phyloP scores from a whole-genome alignment of 176 grass and related monocot genomes.

The Paspalum vaginatum region DNA sequence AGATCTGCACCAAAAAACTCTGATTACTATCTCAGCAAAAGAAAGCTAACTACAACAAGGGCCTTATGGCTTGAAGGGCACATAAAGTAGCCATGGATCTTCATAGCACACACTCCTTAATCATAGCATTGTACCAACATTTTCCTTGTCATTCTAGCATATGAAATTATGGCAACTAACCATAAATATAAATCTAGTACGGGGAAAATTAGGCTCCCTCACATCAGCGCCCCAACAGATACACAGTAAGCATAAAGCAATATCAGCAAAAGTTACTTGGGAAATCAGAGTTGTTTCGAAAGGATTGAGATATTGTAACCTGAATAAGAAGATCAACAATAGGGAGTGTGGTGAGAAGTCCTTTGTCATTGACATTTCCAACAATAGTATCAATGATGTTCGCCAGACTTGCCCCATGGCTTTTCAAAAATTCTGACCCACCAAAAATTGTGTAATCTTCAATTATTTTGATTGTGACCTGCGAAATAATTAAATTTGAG shows the following conservation, averaged over 20 bases:
- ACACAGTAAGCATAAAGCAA: constrained; percentile 32
- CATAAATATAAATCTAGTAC: constrained; percentile 1
- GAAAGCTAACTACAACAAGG: not conserved
- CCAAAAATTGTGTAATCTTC: constrained; percentile 94
- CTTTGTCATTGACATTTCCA: constrained; percentile 95
- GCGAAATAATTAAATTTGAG: constrained; percentile 26
- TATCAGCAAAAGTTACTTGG: constrained; percentile 15
- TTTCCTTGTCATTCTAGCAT: constrained; percentile 7
- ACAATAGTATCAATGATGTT: constrained; percentile 82
- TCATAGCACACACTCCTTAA: constrained; percentile 21
- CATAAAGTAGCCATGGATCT: constrained; percentile 28
- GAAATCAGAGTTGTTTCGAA: constrained; percentile 21
- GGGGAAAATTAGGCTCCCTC: constrained; percentile 1
- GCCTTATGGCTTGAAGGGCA: constrained; percentile 8
- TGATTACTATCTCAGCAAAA: constrained; percentile 42
- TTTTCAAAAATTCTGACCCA: constrained; percentile 87
- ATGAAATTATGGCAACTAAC: not conserved
- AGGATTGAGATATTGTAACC: constrained; percentile 52
- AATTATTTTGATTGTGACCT: constrained; percentile 80
- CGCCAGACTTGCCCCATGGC: constrained; percentile 71
- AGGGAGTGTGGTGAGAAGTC: constrained; percentile 71
- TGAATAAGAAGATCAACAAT: constrained; percentile 90
- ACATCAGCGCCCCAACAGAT: constrained; percentile 7
- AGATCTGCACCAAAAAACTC: constrained; percentile 70
- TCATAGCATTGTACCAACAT: not conserved